Evolutionary conservation across 2,329 filamentous ascomycete genomes (phyloP), one percentile per base, ranked within the genome.

Genomic region (Cytospora mali): DNA sequence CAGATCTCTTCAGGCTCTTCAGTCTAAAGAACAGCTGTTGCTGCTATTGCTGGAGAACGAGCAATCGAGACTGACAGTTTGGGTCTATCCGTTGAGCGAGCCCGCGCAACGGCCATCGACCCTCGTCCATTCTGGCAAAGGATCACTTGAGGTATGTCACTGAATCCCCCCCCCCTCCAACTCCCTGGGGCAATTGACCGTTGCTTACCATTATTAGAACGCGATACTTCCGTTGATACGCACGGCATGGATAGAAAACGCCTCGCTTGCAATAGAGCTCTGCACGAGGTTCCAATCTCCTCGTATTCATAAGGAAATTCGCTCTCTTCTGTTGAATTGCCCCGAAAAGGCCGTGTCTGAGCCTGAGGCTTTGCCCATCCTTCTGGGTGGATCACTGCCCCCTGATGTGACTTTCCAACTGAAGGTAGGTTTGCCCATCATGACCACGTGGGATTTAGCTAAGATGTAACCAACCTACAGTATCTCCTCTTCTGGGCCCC

Each of bases 401-500:
- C 80, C 81, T 46, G 94, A 98, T 75, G 84, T 98, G 51, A 88
- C 86, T 59, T 88, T 88, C 69, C 93, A 97, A 75, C 82, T 98
- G 59, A 97, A 94, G 83, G 90, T 91, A 78, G 66, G 70, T 64
- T 55, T 18, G 6, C 65, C 16, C 61, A 25, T 29, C 5, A 6
- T 23, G 27, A 11, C 35, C 27, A 14, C 9, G 58, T 66, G 75
- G 62, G 52, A 33, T 21, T 48, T 53, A 65, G 70, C 78, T 66
- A 56, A 69, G 55, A 54, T 48, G 3, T 18, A 21, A 23, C 7
- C 42, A n/a, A 46, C n/a, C 39, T 46, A 46, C 68, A 93, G 87
- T 97, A 96, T 75, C 80, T 99, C 18, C 80, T 99, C 1, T 97
- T 91, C 77, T 99, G 95, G 95, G 86, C 90, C 25, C 88, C 95